These are phyloP conservation scores for Henckelia pumila DNA, from an alignment of 257 asterid genomes.

Conservation along the genomic window DNA sequence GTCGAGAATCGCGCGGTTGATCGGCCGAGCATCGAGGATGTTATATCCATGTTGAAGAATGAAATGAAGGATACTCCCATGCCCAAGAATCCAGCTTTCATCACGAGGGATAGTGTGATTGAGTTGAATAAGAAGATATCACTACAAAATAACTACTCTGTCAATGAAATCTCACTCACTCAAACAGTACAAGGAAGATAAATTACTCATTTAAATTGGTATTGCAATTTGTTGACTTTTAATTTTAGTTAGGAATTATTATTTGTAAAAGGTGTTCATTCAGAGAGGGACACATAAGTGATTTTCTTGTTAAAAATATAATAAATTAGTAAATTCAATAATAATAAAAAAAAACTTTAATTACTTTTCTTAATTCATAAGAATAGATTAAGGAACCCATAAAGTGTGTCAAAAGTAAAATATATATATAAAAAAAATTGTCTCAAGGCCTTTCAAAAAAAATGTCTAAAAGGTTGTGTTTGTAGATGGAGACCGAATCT, in stretches of 20 bases:
- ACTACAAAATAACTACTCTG: constrained; percentile 15
- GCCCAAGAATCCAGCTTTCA: constrained; percentile 46
- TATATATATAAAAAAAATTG: no score
- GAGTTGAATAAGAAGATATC: constrained; percentile 5
- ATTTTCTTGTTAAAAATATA: no score
- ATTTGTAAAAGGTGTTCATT: neutral
- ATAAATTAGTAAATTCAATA: no score
- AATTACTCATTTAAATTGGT: neutral
- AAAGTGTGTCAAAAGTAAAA: no score
- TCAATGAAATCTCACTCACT: constrained; percentile 33
- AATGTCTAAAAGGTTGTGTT: no score
- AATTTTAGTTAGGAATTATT: no score
- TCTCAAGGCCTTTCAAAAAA: no score
- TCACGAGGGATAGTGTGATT: constrained; percentile 31
- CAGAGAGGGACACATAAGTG: no score
- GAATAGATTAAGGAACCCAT: no score
- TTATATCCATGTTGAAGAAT: constrained; percentile 44
- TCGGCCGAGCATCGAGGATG: constrained; percentile 51
- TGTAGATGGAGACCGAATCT: no score
- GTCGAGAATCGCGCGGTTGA: constrained; percentile 47
- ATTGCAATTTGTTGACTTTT: neutral
- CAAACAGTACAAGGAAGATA: constrained; percentile 24
- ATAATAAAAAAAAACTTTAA: no score
- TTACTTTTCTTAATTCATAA: no score
- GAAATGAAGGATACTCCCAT: constrained; percentile 30